A percentile compares a stretch with the other conserved stretches of the same genome.
phyloP scores from a whole-genome alignment of 2,329 filamentous ascomycete species.

The Hymenoscyphus repandus region DNA sequence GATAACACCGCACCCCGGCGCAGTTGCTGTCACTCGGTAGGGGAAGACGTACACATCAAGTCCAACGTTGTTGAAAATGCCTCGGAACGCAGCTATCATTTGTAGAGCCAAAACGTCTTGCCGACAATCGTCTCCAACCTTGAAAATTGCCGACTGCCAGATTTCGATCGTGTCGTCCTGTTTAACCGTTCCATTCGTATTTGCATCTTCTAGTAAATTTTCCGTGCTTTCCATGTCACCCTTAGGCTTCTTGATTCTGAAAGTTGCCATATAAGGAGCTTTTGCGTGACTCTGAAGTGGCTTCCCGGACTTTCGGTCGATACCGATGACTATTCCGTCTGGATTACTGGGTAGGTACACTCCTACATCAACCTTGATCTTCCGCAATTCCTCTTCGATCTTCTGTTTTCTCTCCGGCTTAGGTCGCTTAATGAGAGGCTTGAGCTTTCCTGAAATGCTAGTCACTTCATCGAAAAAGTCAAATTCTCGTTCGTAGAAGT shows the following conservation, averaged over 20 bases:
- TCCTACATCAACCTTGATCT: slow-evolving; percentile 94
- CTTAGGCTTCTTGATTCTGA: slow-evolving; percentile 84
- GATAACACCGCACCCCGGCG: slow-evolving; percentile 95
- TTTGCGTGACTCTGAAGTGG: slow-evolving; percentile 97
- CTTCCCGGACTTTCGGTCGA: slow-evolving; percentile 96
- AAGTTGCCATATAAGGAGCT: slow-evolving; percentile 98
- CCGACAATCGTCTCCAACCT: slow-evolving; percentile 96
- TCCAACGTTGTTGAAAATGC: slow-evolving; percentile 92
- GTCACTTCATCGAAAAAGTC: slow-evolving; percentile 98
- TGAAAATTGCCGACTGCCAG: slow-evolving; percentile 99
- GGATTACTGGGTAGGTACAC: slow-evolving; percentile 97
- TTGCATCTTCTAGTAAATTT: slow-evolving; percentile 45
- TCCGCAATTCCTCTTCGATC: slow-evolving; percentile 95
- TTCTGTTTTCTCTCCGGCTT: slow-evolving; percentile 99
- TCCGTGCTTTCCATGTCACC: slow-evolving; percentile 47
- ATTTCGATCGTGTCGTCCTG: slow-evolving; percentile 69
- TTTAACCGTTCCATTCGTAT: slow-evolving; percentile 32
- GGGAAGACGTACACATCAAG: slow-evolving; percentile 96
- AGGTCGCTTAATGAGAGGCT: slow-evolving; percentile 82
- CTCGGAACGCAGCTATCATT: slow-evolving; percentile 95
- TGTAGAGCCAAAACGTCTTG: slow-evolving; percentile 95
- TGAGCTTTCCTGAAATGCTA: slow-evolving; percentile 88
- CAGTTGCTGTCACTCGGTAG: slow-evolving; percentile 94
- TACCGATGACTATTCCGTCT: slow-evolving; percentile 93
- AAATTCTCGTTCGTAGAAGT: slow-evolving; percentile 93